Evolutionary conservation across 1,139 yeast species (phyloP), one percentile per base, ranked within the genome.

Genomic region (Kurtzmaniella quercitrusa): DNA sequence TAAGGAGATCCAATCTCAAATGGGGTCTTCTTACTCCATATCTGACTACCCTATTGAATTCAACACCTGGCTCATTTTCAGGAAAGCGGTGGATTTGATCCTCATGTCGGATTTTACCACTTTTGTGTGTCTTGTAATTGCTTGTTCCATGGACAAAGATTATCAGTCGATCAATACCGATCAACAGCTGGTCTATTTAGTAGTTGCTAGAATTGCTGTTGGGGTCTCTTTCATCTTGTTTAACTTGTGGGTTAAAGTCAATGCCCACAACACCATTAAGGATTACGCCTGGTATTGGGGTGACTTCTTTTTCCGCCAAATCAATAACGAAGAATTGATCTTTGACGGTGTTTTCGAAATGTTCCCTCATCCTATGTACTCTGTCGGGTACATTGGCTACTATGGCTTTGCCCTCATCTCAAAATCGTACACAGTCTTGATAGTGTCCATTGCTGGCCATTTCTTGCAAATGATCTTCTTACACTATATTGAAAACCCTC

Each of bases 251-350:
- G 96, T 88, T 42, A 88, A 88, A 60, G 69, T 87, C 14, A 93
- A 88, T 63, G 96, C 96, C 34, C 96, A 88, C 60, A 77, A 90
- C 52, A 91, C 89, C 19, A 91, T 88, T 45, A 87, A 88, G 59
- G 96, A 88, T 62, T 89, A 82, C 59, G 96, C 96, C 11, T 88
- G 96, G 96, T 88, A 88, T 63, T 88, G 96, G 96, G 96, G 96
- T 27, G 96, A 88, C 62, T 88, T 88, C 66, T 88, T 88, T 73
- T 86, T 85, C 65, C 75, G 91, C 48, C 85, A 87, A 59, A 88
- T 81, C 53, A 76, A 74, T 54, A 81, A 87, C 53, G 81, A 83
- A 57, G 85, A 85, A 49, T 75, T 88, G 56, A 85, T 88, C 29
- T 88, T 88, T 64, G 95, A 89, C 60, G 96, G 96, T 39, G 95